Evolutionary conservation across 1,139 yeast genomes (phyloP), one percentile per base, ranked within the genome.

Genomic region (Kodamaea anthophila): DNA sequence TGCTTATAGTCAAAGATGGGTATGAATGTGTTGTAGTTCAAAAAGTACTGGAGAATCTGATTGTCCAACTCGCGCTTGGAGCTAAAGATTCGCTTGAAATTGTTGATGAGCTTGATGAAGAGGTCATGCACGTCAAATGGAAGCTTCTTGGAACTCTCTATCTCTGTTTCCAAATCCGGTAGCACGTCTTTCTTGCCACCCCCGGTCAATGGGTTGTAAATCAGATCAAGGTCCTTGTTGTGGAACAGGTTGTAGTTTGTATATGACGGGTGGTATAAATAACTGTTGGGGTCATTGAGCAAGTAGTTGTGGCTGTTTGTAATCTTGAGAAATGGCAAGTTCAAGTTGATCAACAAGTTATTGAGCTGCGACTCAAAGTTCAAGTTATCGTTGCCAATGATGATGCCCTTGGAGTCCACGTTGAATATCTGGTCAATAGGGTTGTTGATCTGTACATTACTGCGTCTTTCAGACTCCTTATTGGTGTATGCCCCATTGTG

Each of bases 1-100:
- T 61, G 52, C 28, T 65, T 67, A 41, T 71, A 76, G 44, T 76
- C 81, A 38, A 77, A 65, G n/a, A 77, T 70, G 8, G 83, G 83
- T 16, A 77, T 65, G 37, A 76, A 61, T 13, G 67, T 62, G 47
- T 77, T 77, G 45, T 73, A 68, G 41, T 74, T 70, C 33, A 74
- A 58, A 43, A 77, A 77, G 44, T 62, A 77, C 30, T 72, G 66
- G 38, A 62, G 56, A 20, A 77, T 62, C 32, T 74, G 68, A 33
- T 65, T 60, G 42, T 77, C 83, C 37, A 76, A 46, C 35, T 70
- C 73, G 30, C 58, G 60, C 36, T 65, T 67, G 25, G 53, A 51
- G 24, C 52, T 51, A 44, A 70, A 69, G 3, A 69, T 41, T 29
- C 61, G 60, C 39, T 70, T 69, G 44, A 67, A 65, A 39, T 65